Evolutionary conservation across 1,139 yeast genomes (phyloP).

Genomic region (Protomyces gravidus): DNA sequence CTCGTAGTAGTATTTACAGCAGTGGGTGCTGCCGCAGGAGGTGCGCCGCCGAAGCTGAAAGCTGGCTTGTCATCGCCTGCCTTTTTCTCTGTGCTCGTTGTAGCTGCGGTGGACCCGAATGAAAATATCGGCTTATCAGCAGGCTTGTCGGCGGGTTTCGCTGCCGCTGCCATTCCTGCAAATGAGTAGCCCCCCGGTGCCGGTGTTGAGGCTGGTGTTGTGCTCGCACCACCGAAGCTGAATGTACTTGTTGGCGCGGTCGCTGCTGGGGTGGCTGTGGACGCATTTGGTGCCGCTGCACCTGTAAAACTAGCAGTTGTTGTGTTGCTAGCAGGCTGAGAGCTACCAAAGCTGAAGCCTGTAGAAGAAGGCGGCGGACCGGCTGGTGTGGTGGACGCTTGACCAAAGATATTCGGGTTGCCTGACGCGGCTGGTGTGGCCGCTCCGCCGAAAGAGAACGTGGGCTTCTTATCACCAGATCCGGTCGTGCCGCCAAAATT

Average conservation of each 20-base stretch:
- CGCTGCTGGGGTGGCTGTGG: conserved; percentile 35
- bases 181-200: conserved; percentile 26
- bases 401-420: conserved; percentile 8
- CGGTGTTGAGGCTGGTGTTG: conserved; percentile 29
- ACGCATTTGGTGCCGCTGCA: conserved; percentile 8
- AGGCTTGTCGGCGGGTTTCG: conserved; percentile 23
- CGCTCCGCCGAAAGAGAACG: conserved; percentile 25
- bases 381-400: conserved; percentile 25
- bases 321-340: background rate
- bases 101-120: conserved; percentile 3
- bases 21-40: conserved; percentile 30
- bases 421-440: conserved; percentile 27
- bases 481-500: conserved; percentile 12
- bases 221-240: conserved; percentile 25
- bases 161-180: conserved; percentile 32
- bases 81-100: background rate
- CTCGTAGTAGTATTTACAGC: conserved; percentile 29
- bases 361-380: conserved; percentile 26
- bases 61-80: conserved; percentile 6
- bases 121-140: background rate
- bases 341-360: conserved; percentile 30
- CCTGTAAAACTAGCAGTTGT: conserved; percentile 6
- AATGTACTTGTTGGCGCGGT: conserved; percentile 33
- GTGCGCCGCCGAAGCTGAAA: conserved; percentile 28
- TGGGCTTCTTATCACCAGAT: conserved; percentile 10